These are phyloP conservation scores for Pythium aquatile DNA, from an alignment of 352 stramenopile species.

Conservation along the genomic window DNA sequence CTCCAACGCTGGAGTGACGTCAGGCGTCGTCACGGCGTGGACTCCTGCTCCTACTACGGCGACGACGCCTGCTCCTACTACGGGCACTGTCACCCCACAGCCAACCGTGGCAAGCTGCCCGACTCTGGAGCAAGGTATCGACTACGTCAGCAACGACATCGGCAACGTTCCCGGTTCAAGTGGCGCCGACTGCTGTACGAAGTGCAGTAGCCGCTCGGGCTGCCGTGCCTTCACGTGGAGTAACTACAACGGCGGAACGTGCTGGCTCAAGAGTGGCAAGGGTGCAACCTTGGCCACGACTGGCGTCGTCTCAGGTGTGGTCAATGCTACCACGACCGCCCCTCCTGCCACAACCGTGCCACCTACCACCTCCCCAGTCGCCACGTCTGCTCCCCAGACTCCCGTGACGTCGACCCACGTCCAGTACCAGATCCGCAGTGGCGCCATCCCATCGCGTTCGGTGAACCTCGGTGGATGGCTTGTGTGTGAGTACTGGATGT, in stretches of 20 bases:
- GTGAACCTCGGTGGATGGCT: conserved; percentile 60
- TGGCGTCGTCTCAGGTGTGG: not conserved
- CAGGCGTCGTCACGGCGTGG: too few relatives aligned
- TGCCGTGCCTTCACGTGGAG: conserved; percentile 34
- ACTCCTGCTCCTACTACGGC: too few relatives aligned
- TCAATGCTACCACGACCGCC: not conserved
- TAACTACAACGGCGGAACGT: conserved; percentile 46
- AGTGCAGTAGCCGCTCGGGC: not conserved
- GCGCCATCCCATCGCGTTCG: conserved; percentile 25
- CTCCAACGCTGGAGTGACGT: too few relatives aligned
- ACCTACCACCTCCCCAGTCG: too few relatives aligned
- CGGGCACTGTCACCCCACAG: too few relatives aligned
- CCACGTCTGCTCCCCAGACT: too few relatives aligned
- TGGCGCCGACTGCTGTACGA: not conserved
- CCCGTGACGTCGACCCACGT: conserved; percentile 10
- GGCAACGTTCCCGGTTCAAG: too few relatives aligned
- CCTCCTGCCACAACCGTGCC: too few relatives aligned
- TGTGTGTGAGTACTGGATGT: conserved; percentile 51
- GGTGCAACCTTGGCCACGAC: not conserved
- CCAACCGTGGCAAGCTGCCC: too few relatives aligned
- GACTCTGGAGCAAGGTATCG: too few relatives aligned
- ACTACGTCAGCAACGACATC: too few relatives aligned
- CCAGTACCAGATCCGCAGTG: conserved; percentile 23
- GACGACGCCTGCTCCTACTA: too few relatives aligned
- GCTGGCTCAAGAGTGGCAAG: conserved; percentile 53